phyloP scores from a whole-genome alignment of 306 rosid species.

The Sesbania bispinosa region DNA sequence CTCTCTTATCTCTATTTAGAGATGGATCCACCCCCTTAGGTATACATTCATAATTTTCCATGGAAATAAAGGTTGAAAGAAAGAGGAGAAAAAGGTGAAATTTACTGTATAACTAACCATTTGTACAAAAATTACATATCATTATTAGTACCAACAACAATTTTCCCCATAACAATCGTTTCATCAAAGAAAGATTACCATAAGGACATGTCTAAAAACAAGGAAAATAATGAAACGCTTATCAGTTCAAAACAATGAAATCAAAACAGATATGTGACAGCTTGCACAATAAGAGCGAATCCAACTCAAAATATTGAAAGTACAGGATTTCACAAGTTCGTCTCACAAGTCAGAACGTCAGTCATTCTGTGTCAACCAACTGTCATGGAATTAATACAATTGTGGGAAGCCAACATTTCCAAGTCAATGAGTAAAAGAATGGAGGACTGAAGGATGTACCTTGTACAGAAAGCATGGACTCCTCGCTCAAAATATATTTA shows the following conservation, averaged over 20 bases:
- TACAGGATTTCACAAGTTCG: not conserved
- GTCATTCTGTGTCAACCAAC: slow-evolving; percentile 14
- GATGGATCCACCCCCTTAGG: too few species aligned
- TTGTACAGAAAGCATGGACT: slow-evolving; percentile 10
- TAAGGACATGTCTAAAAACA: not conserved
- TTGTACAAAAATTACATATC: too few species aligned
- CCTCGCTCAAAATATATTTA: slow-evolving; percentile 18
- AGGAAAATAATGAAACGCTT: not conserved
- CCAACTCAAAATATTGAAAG: slow-evolving; percentile 1
- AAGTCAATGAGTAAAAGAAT: slow-evolving; percentile 7
- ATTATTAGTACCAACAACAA: too few species aligned
- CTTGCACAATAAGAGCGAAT: slow-evolving; percentile 1
- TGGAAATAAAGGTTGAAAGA: too few species aligned
- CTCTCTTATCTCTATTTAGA: too few species aligned
- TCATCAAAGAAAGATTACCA: not conserved
- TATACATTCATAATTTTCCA: too few species aligned
- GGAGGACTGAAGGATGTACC: slow-evolving; percentile 25
- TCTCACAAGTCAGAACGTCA: slow-evolving; percentile 25
- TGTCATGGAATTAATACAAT: slow-evolving; percentile 3
- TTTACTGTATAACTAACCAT: too few species aligned
- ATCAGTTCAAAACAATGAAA: not conserved
- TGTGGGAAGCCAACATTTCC: slow-evolving; percentile 12
- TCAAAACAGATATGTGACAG: not conserved
- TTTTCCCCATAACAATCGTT: not conserved
- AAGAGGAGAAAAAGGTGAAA: too few species aligned